These are phyloP conservation scores for Peziza echinospora DNA, from an alignment of 495 filamentous ascomycete species.

Conservation along the genomic window DNA sequence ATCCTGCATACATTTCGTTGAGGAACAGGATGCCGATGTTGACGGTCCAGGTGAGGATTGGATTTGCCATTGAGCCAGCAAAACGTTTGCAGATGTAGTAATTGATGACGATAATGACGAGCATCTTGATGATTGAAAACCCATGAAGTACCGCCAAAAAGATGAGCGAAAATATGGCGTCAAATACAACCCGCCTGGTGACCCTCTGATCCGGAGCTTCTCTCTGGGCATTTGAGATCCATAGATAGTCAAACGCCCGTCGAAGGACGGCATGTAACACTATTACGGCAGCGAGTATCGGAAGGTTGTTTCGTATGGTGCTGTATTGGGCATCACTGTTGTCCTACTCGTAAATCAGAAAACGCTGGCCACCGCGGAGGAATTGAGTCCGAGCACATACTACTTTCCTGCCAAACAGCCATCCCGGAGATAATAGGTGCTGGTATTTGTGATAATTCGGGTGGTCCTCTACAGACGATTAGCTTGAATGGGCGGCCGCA, in stretches of 20 bases:
- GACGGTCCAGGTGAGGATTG: slow-evolving; percentile 64
- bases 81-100: slow-evolving; percentile 35
- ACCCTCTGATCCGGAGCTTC: slow-evolving; percentile 24
- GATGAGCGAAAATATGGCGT: slow-evolving; percentile 57
- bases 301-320: slow-evolving; percentile 72
- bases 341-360: slow-evolving; percentile 33
- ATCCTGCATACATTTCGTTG: slow-evolving; percentile 68
- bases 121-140: slow-evolving; percentile 59
- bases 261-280: slow-evolving; percentile 58
- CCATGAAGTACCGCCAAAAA: slow-evolving; percentile 69
- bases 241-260: slow-evolving; percentile 36
- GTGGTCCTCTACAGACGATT: slow-evolving; percentile 43
- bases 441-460: slow-evolving; percentile 60
- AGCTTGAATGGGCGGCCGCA: neutral
- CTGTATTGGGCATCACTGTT: slow-evolving; percentile 75
- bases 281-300: slow-evolving; percentile 49
- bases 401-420: slow-evolving; percentile 87
- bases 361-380: neutral
- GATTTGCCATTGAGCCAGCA: slow-evolving; percentile 15
- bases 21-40: slow-evolving; percentile 70
- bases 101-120: slow-evolving; percentile 60
- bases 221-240: slow-evolving; percentile 5
- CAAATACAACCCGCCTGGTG: slow-evolving; percentile 60
- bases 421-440: slow-evolving; percentile 51
- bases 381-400: slow-evolving; percentile 26